phyloP scores from a whole-genome alignment of 495 filamentous ascomycete genomes.

The Cenococcum geophilum region DNA sequence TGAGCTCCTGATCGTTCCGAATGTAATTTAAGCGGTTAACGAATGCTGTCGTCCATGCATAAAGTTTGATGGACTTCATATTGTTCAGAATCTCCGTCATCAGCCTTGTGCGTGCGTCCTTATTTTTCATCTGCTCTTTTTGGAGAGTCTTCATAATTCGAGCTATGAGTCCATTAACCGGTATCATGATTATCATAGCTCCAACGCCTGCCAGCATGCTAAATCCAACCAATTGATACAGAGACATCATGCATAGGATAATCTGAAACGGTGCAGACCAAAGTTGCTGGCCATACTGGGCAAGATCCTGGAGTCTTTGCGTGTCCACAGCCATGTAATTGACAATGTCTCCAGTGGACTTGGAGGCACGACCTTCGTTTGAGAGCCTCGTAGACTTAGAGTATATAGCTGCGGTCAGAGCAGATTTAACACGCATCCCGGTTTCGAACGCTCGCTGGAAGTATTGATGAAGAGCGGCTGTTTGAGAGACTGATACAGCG shows the following conservation, averaged over 20 bases:
- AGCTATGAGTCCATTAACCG: conserved; percentile 89
- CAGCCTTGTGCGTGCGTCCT: conserved; percentile 84
- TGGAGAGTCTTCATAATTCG: conserved; percentile 89
- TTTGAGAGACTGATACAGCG: conserved; percentile 75
- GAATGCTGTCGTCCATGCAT: conserved; percentile 94
- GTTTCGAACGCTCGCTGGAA: conserved; percentile 93
- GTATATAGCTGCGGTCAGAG: conserved; percentile 86
- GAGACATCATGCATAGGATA: conserved; percentile 82
- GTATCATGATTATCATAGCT: conserved; percentile 97
- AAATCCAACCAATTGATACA: conserved; percentile 87
- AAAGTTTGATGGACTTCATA: conserved; percentile 99
- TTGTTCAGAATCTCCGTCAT: conserved; percentile 99
- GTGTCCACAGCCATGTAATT: conserved; percentile 99
- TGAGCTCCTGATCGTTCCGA: conserved; percentile 88
- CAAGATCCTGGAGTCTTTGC: conserved; percentile 87
- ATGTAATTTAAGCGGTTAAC: conserved; percentile 95
- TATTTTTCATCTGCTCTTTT: conserved; percentile 98
- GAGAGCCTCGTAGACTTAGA: conserved; percentile 82
- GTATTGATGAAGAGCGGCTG: conserved; percentile 79
- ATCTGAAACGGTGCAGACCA: conserved; percentile 99
- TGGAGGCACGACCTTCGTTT: conserved; percentile 83
- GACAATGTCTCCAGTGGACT: conserved; percentile 96
- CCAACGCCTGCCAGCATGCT: conserved; percentile 96
- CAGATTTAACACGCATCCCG: conserved; percentile 91
- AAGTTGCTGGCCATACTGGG: conserved; percentile 88